Evolutionary conservation across 345 rosid species (phyloP).

Genomic region (Abelmoschus esculentus): DNA sequence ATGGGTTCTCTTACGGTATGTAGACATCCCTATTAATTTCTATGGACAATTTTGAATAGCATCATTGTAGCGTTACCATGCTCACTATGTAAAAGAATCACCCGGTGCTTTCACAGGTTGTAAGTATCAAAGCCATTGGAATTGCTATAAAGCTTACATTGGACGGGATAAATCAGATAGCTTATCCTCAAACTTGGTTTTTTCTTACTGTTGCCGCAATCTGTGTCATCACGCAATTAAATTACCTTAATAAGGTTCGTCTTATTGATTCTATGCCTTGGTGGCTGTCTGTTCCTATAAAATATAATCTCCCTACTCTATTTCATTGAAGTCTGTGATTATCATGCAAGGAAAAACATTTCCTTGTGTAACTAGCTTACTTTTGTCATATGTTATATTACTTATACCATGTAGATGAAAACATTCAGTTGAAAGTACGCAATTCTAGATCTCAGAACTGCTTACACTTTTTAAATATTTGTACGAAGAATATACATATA

Average conservation of each 20-base stretch:
- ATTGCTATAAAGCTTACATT: slow-evolving; percentile 84
- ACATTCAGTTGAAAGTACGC: not conserved
- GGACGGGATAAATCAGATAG: slow-evolving; percentile 71
- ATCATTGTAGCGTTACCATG: not conserved
- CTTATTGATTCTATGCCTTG: not conserved
- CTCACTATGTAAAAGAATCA: not conserved
- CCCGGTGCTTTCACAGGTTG: slow-evolving; percentile 41
- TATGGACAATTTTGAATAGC: not conserved
- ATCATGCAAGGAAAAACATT: not conserved
- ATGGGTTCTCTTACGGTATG: slow-evolving; percentile 80
- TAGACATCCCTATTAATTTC: not conserved
- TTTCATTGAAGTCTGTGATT: not conserved
- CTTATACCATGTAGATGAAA: not conserved
- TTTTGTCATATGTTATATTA: not conserved
- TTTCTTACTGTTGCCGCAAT: slow-evolving; percentile 72
- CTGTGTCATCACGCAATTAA: slow-evolving; percentile 80
- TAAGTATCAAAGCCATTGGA: slow-evolving; percentile 93
- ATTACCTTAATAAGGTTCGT: slow-evolving; percentile 80
- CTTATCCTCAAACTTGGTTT: slow-evolving; percentile 88
- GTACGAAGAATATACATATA: not conserved
- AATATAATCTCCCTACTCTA: not conserved
- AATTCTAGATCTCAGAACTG: not conserved
- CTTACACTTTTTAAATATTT: not conserved
- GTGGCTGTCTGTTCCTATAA: not conserved
- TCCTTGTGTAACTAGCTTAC: not conserved